phyloP scores from a whole-genome alignment of 495 filamentous ascomycete genomes.

The Xylaria telfairii region DNA sequence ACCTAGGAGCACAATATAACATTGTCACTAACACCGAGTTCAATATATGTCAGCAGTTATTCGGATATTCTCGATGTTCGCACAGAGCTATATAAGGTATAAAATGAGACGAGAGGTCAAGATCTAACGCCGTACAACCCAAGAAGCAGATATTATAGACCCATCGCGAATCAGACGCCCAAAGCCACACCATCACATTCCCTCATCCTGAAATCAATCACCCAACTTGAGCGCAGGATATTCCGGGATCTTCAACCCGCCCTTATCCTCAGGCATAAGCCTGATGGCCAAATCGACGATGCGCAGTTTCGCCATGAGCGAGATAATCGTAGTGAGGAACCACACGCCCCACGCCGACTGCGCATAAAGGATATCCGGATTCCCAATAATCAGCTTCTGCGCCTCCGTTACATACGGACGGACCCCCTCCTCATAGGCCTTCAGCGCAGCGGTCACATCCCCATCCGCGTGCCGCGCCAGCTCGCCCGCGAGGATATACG shows the following conservation, averaged over 20 bases:
- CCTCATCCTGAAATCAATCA: background rate
- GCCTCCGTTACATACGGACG: constrained; percentile 48
- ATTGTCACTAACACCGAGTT: background rate
- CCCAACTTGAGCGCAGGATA: constrained; percentile 46
- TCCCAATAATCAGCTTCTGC: constrained; percentile 42
- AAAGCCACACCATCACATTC: too few species aligned
- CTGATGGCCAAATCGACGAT: constrained; percentile 39
- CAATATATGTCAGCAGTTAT: background rate
- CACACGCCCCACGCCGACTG: constrained; percentile 38
- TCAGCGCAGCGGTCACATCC: constrained; percentile 39
- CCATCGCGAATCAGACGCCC: too few species aligned
- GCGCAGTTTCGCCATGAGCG: constrained; percentile 38
- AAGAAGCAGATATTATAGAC: too few species aligned
- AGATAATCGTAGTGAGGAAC: constrained; percentile 39
- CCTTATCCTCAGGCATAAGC: constrained; percentile 40
- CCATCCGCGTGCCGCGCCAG: constrained; percentile 42
- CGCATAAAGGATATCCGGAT: constrained; percentile 32
- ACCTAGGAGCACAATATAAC: background rate
- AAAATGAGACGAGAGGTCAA: background rate
- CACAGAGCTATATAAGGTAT: background rate
- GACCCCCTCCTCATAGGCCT: constrained; percentile 48
- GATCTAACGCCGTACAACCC: background rate
- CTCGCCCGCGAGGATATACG: constrained; percentile 61
- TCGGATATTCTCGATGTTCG: background rate
- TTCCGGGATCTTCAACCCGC: constrained; percentile 47